Evolutionary conservation across 2,329 filamentous ascomycete species (phyloP).

Genomic region (Penicillium sp.): DNA sequence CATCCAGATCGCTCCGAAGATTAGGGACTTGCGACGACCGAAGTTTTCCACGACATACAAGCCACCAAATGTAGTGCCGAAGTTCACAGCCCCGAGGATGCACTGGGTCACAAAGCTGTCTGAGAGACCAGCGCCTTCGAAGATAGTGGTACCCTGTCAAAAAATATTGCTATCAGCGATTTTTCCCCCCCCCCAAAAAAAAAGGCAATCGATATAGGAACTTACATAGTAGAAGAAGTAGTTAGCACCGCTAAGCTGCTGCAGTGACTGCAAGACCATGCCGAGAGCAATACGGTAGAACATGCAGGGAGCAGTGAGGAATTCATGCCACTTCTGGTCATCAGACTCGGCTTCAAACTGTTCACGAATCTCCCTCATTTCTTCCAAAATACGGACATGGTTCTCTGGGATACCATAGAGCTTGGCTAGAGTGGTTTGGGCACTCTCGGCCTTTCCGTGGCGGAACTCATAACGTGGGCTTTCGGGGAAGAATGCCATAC

Average conservation of each 20-base stretch:
- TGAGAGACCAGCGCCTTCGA: constrained; percentile 63
- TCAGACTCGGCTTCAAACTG: constrained; percentile 56
- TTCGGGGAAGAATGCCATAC: constrained; percentile 59
- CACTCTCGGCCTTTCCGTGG: constrained; percentile 52
- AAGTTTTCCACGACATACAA: constrained; percentile 68
- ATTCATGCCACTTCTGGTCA: constrained; percentile 43
- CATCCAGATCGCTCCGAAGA: constrained; percentile 67
- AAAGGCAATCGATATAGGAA: background rate
- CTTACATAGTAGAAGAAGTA: constrained; percentile 57
- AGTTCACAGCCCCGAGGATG: constrained; percentile 67
- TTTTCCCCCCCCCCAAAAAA: background rate
- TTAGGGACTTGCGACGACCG: constrained; percentile 67
- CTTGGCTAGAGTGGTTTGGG: constrained; percentile 53
- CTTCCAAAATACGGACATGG: constrained; percentile 54
- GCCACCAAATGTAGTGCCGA: constrained; percentile 64
- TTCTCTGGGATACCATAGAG: constrained; percentile 57
- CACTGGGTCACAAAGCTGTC: constrained; percentile 65
- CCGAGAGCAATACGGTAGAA: constrained; percentile 46
- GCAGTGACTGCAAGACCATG: constrained; percentile 44
- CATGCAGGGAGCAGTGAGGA: constrained; percentile 49
- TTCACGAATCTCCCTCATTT: constrained; percentile 57
- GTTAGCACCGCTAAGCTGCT: constrained; percentile 49
- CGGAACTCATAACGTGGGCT: constrained; percentile 60
- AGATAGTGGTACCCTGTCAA: constrained; percentile 53
- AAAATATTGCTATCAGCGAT: constrained; percentile 40